Evolutionary conservation across 2,329 filamentous ascomycete species (phyloP).

Genomic region (Chaetomiaceae sp.): DNA sequence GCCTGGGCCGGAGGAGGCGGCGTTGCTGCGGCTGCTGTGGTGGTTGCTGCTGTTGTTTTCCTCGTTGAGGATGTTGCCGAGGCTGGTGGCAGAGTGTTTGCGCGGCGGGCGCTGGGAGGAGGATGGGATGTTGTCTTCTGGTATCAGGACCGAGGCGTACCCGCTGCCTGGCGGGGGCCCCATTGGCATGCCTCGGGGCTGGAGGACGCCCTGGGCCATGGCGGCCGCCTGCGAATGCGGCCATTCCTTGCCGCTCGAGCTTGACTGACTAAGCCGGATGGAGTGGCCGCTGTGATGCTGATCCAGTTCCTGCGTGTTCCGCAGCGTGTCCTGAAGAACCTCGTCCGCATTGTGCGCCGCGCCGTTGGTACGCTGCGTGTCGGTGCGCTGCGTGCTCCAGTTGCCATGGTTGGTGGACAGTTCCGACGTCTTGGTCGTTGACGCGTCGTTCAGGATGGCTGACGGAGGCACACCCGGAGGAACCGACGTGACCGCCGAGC

Average conservation of each 20-base stretch:
- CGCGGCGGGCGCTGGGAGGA: conserved; percentile 37
- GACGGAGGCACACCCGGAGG: conserved; percentile 56
- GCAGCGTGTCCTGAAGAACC: conserved; percentile 52
- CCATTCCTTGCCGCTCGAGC: conserved; percentile 53
- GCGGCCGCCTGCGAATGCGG: conserved; percentile 54
- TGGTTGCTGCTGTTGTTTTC: conserved; percentile 30
- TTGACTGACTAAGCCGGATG: conserved; percentile 39
- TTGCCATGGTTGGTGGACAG: conserved; percentile 57
- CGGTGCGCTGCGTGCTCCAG: conserved; percentile 65
- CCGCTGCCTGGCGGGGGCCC: neutral
- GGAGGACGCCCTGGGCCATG: conserved; percentile 36
- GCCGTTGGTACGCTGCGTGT: conserved; percentile 69
- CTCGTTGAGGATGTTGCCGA: conserved; percentile 41
- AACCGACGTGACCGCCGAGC: conserved; percentile 55
- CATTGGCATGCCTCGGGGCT: conserved; percentile 17
- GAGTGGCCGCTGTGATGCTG: conserved; percentile 20
- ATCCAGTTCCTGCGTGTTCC: conserved; percentile 45
- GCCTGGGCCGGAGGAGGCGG: conserved; percentile 5
- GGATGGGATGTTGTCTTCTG: conserved; percentile 32
- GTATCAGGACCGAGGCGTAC: conserved; percentile 1
- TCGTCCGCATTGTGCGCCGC: conserved; percentile 45
- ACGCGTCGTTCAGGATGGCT: conserved; percentile 73
- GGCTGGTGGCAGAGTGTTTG: conserved; percentile 34
- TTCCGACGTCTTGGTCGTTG: conserved; percentile 85
- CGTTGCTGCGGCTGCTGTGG: conserved; percentile 13